These are phyloP conservation scores for Breynia disticha DNA, from an alignment of 441 rosid genomes.

Conservation along the genomic window DNA sequence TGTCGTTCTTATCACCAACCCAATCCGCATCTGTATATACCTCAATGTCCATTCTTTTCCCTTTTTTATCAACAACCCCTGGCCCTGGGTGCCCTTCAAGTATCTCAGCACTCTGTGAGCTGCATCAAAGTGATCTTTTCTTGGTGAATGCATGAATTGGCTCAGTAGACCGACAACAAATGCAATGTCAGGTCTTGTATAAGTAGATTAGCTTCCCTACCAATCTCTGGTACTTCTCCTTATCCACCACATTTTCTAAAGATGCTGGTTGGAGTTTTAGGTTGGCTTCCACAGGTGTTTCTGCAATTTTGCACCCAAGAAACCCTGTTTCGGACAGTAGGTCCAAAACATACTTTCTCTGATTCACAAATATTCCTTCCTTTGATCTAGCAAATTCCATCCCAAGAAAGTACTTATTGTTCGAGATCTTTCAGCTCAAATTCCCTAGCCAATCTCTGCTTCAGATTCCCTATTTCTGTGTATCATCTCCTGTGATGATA, in stretches of 20 bases:
- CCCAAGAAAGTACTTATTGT: background rate
- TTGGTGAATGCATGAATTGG: background rate
- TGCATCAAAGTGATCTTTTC: background rate
- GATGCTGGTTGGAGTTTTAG: too few species aligned
- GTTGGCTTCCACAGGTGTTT: background rate
- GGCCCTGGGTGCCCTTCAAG: too few species aligned
- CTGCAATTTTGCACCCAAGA: background rate
- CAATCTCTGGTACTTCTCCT: background rate
- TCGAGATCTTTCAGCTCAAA: background rate
- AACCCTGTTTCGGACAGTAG: background rate
- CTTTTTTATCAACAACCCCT: background rate
- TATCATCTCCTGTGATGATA: background rate
- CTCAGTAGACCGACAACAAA: background rate
- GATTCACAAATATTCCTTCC: background rate
- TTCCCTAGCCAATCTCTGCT: background rate
- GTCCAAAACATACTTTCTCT: background rate
- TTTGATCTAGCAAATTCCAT: background rate
- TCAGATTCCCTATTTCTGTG: background rate
- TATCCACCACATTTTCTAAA: background rate
- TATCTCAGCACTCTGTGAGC: too few species aligned
- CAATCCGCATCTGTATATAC: background rate
- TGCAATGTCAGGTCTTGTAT: background rate
- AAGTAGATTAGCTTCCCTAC: background rate
- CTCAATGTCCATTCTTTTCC: background rate
- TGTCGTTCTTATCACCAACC: background rate